phyloP scores from a whole-genome alignment of 2,329 filamentous ascomycete genomes.

The Trichophyton simii region DNA sequence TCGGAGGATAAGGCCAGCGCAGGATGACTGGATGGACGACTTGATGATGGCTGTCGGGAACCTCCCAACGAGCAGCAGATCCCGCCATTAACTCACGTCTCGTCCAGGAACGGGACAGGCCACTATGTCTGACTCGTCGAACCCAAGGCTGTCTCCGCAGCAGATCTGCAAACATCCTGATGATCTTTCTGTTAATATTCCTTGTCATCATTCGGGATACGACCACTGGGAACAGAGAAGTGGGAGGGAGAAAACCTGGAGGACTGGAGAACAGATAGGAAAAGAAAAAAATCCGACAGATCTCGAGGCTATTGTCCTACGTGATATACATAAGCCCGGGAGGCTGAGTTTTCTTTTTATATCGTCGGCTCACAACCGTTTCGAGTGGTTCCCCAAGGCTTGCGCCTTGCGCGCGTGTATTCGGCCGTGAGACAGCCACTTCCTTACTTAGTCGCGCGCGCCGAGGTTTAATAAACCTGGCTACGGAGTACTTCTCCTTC shows the following conservation, averaged over 20 bases:
- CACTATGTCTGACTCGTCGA: background rate
- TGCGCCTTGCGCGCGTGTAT: constrained; percentile 2
- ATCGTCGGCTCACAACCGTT: background rate
- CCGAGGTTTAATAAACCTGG: background rate
- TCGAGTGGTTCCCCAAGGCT: background rate
- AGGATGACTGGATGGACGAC: background rate
- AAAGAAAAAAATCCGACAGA: background rate
- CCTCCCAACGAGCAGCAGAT: background rate
- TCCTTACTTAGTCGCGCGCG: background rate
- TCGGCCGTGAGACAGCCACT: background rate
- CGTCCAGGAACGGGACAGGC: background rate
- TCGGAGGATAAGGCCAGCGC: background rate
- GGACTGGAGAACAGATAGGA: background rate
- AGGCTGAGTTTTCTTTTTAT: background rate
- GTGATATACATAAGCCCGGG: background rate
- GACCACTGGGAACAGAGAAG: background rate
- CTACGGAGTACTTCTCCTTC: no score
- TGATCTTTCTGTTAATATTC: background rate
- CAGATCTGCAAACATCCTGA: background rate
- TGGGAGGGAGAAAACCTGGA: background rate
- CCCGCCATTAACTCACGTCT: background rate
- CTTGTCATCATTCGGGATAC: background rate
- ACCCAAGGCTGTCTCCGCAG: background rate
- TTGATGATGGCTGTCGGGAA: background rate
- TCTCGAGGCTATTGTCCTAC: background rate